Evolutionary conservation across 1,284 basidiomycete genomes (phyloP), one percentile per base, ranked within the genome.

Genomic region (Vanrija sp.): DNA sequence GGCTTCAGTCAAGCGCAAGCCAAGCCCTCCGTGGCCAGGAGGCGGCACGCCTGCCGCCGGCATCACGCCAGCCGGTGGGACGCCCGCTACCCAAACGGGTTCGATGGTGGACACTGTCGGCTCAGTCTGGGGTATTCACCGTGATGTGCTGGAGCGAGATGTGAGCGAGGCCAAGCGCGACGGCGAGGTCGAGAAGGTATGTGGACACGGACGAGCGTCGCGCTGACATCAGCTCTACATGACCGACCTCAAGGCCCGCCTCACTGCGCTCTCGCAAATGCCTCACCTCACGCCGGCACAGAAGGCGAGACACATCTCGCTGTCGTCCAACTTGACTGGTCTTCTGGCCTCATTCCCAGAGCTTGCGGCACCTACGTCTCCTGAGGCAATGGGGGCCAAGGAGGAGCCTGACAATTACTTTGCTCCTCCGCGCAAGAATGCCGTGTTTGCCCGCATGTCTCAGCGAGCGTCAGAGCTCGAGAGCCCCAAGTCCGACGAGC

Each of bases 151-250:
- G 26, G 65, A 66, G 29, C 57, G 57, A n/a, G 73, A 77, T 58
- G 57, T 68, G 1, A 51, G 59, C 19, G 57, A 57, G n/a, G 60
- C 74, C 26, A 63, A 60, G 47, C 51, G 60, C 12, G 38, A 55
- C 16, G 69, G 66, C 5, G 42, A 62, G 9, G 47, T 74, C 15
- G 73, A 75, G 25, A 69, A 71, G 60, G 72, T 69, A 39, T 51
- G 68, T 58, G n/a, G 16, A 18, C 12, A 26, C 52, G 55, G 23
- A 5, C 44, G 19, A 16, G 8, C 19, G 21, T 42, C 6, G 49
- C 6, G 49, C 28, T 44, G 26, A 39, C 28, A 23, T 25, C 18
- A 71, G 69, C 58, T 67, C 42, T 75, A 77, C 62, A 57, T 74
- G 38, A 52, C 54, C 49, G 73, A 77, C 51, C 56, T 76, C 14